These are phyloP conservation scores for Termitomyces sp. DNA, from an alignment of 768 basidiomycete genomes.

Conservation along the genomic window DNA sequence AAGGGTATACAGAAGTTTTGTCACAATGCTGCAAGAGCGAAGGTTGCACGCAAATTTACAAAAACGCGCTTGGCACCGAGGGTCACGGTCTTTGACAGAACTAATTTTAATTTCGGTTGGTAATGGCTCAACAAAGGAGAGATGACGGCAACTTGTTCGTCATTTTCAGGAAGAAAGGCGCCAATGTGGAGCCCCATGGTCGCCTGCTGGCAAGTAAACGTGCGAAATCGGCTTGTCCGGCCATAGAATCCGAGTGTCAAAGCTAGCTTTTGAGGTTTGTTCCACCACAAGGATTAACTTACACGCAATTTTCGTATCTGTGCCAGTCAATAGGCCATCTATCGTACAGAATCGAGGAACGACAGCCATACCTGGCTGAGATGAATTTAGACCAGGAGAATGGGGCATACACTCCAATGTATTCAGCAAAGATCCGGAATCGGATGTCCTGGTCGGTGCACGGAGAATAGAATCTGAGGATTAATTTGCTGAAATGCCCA, in stretches of 20 bases:
- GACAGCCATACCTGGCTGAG: no score
- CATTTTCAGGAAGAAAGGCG: constrained; percentile 39
- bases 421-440: not conserved
- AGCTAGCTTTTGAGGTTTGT: constrained; percentile 46
- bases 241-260: constrained; percentile 53
- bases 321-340: not conserved
- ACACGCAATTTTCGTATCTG: constrained; percentile 5
- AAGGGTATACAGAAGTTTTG: constrained; percentile 32
- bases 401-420: not conserved
- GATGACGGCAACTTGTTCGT: constrained; percentile 46
- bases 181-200: constrained; percentile 48
- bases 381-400: not conserved
- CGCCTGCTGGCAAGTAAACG: constrained; percentile 51
- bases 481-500: not conserved
- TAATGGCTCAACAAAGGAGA: constrained; percentile 46
- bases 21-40: constrained; percentile 48
- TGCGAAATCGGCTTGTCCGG: constrained; percentile 44
- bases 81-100: constrained; percentile 3
- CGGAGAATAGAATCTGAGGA: constrained; percentile 1
- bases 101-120: constrained; percentile 25
- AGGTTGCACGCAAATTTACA: constrained; percentile 60
- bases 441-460: not conserved
- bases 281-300: constrained; percentile 32
- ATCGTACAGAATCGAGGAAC: not conserved
- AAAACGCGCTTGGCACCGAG: constrained; percentile 37